Evolutionary conservation across 83 land plant genomes (phyloP), one percentile per base, ranked within the genome.

Genomic region (Picea abies): DNA sequence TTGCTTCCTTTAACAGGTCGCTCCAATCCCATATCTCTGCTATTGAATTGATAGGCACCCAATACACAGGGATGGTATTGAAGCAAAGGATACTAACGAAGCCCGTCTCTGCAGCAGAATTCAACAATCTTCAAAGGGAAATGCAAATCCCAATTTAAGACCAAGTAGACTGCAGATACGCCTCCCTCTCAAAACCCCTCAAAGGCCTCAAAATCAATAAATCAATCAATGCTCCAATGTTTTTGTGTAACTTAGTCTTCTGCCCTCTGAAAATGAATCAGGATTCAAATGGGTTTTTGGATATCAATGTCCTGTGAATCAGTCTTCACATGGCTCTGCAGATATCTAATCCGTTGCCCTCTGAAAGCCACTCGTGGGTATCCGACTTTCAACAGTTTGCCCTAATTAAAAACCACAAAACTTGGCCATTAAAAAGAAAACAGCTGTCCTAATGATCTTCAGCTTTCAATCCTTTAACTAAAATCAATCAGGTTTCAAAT

Each of bases 181-280:
- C 44, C 44, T 41, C 6, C 44, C 39, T 14, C 19, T 37, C 19
- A 47, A 9, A n/a, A 73, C 39, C n/a, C 8, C 26, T 23, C 60
- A 44, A 41, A 22, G 25, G 77, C 47, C 47, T 47, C 15, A 73
- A 73, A 41, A n/a, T 20, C n/a, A 10, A 47, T 22, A 35, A 73
- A 19, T 73, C 76, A 73, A 73, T 73, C 77, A 11, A 12, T 73
- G 58, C 9, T 56, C 60, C 60, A 39, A 73, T 41, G 77, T 73
- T 4, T n/a, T 41, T 4, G 52, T 52, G 9, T 49, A 44, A 7
- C 20, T 73, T 52, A 73, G 22, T 44, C 26, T 44, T 52, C 77
- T 73, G 56, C 19, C 41, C 22, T 2, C 75, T 70, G 39, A 37
- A 70, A 17, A 47, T 44, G 47, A 22, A 44, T 5, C 58, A 44